A percentile compares a stretch with the other conserved stretches of the same genome.
Evolutionary conservation across 2,329 filamentous ascomycete species (phyloP).

Genomic region (Alternaria solani): DNA sequence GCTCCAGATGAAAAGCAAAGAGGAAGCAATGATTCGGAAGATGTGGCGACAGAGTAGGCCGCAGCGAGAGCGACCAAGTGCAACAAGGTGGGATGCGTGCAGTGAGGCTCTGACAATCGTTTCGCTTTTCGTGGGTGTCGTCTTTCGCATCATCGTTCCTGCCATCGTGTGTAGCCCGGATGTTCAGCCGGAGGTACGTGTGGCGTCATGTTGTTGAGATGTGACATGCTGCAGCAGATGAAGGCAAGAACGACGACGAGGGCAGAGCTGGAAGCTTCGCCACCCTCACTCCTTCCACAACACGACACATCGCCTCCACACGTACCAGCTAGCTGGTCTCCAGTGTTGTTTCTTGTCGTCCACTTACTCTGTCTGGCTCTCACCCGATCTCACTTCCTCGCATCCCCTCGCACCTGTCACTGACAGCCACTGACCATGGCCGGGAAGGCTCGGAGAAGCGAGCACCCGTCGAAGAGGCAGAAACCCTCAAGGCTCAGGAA

Average conservation of each 20-base stretch:
- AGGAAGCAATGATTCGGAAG: neutral
- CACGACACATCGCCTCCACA: neutral
- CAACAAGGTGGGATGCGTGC: neutral
- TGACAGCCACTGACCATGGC: conserved; percentile 19
- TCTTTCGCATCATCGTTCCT: neutral
- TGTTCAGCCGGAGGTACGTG: neutral
- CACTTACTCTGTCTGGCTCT: neutral
- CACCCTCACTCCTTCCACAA: conserved; percentile 1
- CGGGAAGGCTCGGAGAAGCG: conserved; percentile 14
- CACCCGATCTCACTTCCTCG: neutral
- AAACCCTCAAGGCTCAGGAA: conserved; percentile 34
- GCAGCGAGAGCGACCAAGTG: neutral
- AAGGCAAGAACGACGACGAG: conserved; percentile 26
- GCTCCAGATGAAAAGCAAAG: neutral
- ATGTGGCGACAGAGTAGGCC: neutral
- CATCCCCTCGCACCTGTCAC: neutral
- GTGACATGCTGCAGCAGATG: conserved; percentile 20
- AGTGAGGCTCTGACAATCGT: neutral
- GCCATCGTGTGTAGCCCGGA: neutral
- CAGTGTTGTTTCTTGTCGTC: neutral
- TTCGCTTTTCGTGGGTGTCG: neutral
- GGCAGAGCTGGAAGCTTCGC: conserved; percentile 18
- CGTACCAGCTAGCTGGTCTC: neutral
- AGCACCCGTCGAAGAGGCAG: conserved; percentile 10
- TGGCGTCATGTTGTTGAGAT: conserved; percentile 4